These are phyloP conservation scores for Eucalyptus pumila DNA, from an alignment of 345 rosid genomes.

Conservation along the genomic window DNA sequence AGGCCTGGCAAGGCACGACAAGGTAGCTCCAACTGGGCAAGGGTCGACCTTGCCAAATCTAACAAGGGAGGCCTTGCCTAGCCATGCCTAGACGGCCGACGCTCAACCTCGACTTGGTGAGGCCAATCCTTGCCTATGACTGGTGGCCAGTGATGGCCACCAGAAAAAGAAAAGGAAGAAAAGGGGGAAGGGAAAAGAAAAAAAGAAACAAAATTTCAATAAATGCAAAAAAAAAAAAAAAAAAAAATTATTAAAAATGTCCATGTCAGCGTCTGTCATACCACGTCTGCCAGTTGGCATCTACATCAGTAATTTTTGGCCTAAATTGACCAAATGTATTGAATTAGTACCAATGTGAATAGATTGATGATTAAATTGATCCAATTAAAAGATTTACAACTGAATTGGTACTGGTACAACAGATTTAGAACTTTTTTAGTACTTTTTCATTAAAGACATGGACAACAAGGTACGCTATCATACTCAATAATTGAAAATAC, in stretches of 20 bases:
- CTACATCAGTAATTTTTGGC: no score
- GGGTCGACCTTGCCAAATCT: accelerated
- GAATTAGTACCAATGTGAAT: accelerated
- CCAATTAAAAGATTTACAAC: accelerated
- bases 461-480: neutral
- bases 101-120: no score
- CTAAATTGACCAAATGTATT: no score
- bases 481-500: neutral
- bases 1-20: accelerated
- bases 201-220: no score
- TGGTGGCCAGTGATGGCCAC: no score
- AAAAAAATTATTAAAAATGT: no score
- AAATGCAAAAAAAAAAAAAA: no score
- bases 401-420: accelerated
- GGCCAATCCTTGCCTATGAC: no score
- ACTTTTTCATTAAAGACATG: neutral
- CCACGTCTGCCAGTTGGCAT: accelerated
- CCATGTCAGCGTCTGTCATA: accelerated
- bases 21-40: accelerated
- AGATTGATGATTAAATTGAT: no score
- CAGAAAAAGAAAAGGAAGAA: no score
- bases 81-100: accelerated
- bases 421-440: neutral
- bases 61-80: accelerated
- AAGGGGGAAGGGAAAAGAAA: no score